Base-by-base conservation (phyloP, 2,329 filamentous ascomycete species). In the Pseudocercospora vitis region DNA sequence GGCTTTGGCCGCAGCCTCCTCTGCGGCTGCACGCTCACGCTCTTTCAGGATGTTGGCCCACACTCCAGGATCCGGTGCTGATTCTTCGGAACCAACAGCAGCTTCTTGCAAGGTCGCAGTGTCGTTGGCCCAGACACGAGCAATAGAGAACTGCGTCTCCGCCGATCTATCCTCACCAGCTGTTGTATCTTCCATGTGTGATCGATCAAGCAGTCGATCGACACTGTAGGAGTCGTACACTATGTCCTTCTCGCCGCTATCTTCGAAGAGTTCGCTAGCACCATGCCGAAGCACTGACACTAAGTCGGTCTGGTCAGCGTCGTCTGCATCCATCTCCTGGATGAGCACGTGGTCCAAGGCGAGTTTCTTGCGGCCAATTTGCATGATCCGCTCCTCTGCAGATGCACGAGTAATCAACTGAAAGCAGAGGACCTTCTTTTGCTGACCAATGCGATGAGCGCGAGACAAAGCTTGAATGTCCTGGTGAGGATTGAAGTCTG, bases 401-500 rank as follows among this genome's bases (percentile, higher is more conserved):
- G 87, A 92, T 33, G 86, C 83, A 55, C 91, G 87, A 1, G 91
- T 97, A 78, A 96, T 90, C 0, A 99, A 76, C 69, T 97, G 92
- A 65, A 97, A 96, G 61, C 95, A 95, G 1, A 99, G 79, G 0
- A 99, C 94, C 64, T 95, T 96, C 62, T 94, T 91, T 71, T 91
- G 90, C 72, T 99, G 95, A 0, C 95, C 95, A 59, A 99, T 97
- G 21, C 94, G 87, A 71, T 99, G 94, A 14, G 92, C 94, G 60
- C 95, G 85, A 24, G 92, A 95, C 24, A 99, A 79, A 0, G 94
- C 94, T 70, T 99, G 94, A 33, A 99, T 88, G 66, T 99, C 95
- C 71, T 99, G 94, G 67, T 99, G 94, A 0, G 94, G 94, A 58
- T 99, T 99, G 77, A 95, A 97, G 68, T 99, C 94, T 0, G 90